Conservation (phyloP, 495 filamentous ascomycete species). For the Penicillium canariense region DNA sequence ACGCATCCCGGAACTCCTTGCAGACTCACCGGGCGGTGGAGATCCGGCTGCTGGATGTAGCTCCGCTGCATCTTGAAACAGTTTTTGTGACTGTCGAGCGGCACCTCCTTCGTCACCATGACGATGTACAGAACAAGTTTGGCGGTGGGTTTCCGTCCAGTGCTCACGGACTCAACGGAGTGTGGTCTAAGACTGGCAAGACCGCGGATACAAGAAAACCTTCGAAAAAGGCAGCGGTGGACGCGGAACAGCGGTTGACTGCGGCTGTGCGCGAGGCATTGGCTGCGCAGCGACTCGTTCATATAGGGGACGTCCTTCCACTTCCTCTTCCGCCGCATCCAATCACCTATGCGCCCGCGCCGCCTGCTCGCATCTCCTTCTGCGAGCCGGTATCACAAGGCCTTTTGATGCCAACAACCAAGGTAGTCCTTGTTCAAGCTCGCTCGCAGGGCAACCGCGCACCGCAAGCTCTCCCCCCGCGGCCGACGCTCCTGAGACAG, state of each 20-base stretch:
- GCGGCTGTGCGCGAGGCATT: slow-evolving; percentile 77
- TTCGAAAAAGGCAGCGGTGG: slow-evolving; percentile 34
- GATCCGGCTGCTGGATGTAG: slow-evolving; percentile 76
- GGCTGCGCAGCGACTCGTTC: slow-evolving; percentile 67
- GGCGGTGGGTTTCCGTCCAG: slow-evolving; percentile 55
- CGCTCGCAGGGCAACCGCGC: slow-evolving; percentile 35
- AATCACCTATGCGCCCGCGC: slow-evolving; percentile 79
- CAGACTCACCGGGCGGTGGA: slow-evolving; percentile 65
- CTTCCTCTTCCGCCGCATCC: slow-evolving; percentile 83
- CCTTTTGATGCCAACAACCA: slow-evolving; percentile 64
- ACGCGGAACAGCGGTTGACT: slow-evolving; percentile 64
- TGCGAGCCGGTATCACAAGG: slow-evolving; percentile 84
- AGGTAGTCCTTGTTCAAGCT: slow-evolving; percentile 70
- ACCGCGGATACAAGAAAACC: slow-evolving; percentile 36
- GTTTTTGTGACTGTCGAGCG: slow-evolving; percentile 83
- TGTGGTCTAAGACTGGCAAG: slow-evolving; percentile 41
- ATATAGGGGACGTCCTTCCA: slow-evolving; percentile 78
- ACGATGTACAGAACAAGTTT: slow-evolving; percentile 61
- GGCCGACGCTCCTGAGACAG: slow-evolving; percentile 49
- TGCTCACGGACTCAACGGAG: slow-evolving; percentile 33
- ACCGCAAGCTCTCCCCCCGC: slow-evolving; percentile 29
- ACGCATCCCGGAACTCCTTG: slow-evolving; percentile 48
- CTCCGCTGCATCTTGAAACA: slow-evolving; percentile 74
- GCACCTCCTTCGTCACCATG: slow-evolving; percentile 62
- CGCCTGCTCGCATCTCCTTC: slow-evolving; percentile 63